Percentiles rank a stretch among this genome's conserved stretches.
Conservation (phyloP, 1,284 basidiomycete species). For the Cryptococcus sp. region DNA sequence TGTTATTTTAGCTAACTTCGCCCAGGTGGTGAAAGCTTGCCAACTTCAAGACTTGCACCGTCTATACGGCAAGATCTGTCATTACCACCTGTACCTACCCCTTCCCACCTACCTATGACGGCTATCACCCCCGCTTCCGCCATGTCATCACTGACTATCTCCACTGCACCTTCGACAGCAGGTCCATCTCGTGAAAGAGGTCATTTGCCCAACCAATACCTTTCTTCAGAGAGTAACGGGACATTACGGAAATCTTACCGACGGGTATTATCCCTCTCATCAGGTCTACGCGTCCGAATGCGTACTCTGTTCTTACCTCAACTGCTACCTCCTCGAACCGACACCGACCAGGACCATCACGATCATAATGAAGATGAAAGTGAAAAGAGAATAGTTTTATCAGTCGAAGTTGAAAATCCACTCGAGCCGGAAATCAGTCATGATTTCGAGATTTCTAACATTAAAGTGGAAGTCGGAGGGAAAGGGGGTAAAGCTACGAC, state of each 20-base stretch:
- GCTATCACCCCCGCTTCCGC: constrained; percentile 15
- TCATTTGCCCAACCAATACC: constrained; percentile 3
- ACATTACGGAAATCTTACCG: constrained; percentile 78
- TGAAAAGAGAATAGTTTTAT: constrained; percentile 76
- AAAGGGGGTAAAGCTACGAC: constrained; percentile 63
- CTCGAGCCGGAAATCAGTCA: constrained; percentile 50
- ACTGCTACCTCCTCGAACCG: constrained; percentile 51
- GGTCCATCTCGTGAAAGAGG: constrained; percentile 17
- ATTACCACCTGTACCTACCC: constrained; percentile 6
- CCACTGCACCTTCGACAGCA: constrained; percentile 6
- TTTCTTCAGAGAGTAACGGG: constrained; percentile 22
- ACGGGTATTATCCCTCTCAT: constrained; percentile 67
- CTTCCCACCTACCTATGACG: constrained; percentile 14
- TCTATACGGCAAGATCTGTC: constrained; percentile 31
- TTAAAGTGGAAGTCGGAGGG: constrained; percentile 68
- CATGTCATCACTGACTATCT: background rate
- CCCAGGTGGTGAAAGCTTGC: constrained; percentile 22
- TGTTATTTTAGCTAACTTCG: background rate
- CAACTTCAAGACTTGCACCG: constrained; percentile 30
- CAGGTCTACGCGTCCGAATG: constrained; percentile 81
- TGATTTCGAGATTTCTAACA: constrained; percentile 66
- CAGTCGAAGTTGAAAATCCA: constrained; percentile 67
- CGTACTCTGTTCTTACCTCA: constrained; percentile 80
- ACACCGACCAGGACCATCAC: constrained; percentile 33
- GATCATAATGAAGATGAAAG: constrained; percentile 59